phyloP scores from a whole-genome alignment of 2,329 filamentous ascomycete genomes.

The Pseudofabraea citricarpa region DNA sequence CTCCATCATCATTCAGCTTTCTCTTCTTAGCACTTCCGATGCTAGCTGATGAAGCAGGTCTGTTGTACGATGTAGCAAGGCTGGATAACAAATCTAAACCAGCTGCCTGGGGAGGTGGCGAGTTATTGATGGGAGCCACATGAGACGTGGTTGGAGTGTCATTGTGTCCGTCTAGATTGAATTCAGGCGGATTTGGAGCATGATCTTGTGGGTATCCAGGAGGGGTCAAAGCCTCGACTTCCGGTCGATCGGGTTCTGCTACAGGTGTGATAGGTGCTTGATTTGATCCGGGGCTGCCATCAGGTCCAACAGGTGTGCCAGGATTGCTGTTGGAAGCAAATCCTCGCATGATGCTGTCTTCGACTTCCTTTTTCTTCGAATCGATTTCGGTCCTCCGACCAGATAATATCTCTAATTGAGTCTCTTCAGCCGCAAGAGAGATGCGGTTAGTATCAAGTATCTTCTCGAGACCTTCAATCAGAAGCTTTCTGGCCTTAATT shows the following conservation, averaged over 20 bases:
- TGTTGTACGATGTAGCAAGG: conserved; percentile 27
- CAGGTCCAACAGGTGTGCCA: conserved; percentile 41
- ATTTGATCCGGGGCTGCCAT: conserved; percentile 30
- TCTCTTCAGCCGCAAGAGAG: conserved; percentile 66
- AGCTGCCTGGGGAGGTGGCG: conserved; percentile 18
- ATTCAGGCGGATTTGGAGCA: conserved; percentile 25
- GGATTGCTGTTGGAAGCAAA: conserved; percentile 58
- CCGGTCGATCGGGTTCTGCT: conserved; percentile 66
- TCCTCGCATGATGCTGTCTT: conserved; percentile 84
- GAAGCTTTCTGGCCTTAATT: conserved; percentile 74
- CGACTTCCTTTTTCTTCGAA: conserved; percentile 79
- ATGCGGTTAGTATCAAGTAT: conserved; percentile 69
- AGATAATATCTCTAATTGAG: conserved; percentile 56
- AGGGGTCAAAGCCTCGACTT: conserved; percentile 85
- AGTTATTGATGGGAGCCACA: conserved; percentile 9
- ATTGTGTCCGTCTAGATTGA: conserved; percentile 33
- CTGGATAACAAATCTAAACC: conserved; percentile 34
- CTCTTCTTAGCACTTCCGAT: conserved; percentile 36
- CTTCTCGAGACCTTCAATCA: conserved; percentile 79
- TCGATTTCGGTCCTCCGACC: conserved; percentile 71
- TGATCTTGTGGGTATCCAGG: conserved; percentile 51
- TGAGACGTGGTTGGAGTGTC: conserved; percentile 2
- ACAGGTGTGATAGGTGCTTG: conserved; percentile 37
- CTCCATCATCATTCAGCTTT: conserved; percentile 39
- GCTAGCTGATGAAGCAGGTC: conserved; percentile 23